phyloP scores from a whole-genome alignment of 192 early-diverging fungal species.

The Podila minutissima region DNA sequence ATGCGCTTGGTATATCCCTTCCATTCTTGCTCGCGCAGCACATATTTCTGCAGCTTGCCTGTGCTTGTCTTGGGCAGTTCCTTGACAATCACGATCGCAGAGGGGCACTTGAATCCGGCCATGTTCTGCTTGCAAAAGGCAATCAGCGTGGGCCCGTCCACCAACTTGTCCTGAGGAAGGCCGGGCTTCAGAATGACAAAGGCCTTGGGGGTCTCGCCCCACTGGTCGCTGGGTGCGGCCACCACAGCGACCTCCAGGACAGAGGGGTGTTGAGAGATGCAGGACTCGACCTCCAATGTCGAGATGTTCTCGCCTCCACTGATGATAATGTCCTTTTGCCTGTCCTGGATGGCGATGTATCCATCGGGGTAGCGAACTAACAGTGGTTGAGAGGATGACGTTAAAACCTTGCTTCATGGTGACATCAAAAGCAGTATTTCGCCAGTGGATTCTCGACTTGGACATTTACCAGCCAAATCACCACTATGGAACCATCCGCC shows the following conservation, averaged over 20 bases:
- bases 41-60: conserved; percentile 65
- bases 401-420: neutral
- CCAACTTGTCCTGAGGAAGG: conserved; percentile 14
- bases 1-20: conserved; percentile 46
- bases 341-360: conserved; percentile 65
- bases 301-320: conserved; percentile 71
- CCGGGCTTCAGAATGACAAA: conserved; percentile 62
- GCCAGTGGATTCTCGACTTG: neutral
- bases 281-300: conserved; percentile 65
- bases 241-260: conserved; percentile 69
- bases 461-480: conserved; percentile 57
- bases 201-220: conserved; percentile 70
- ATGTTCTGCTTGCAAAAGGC: conserved; percentile 51
- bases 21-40: conserved; percentile 62
- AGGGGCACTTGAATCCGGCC: conserved; percentile 67
- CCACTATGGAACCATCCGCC: conserved; percentile 68
- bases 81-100: conserved; percentile 49
- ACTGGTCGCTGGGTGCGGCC: conserved; percentile 60
- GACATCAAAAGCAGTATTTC: no score
- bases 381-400: neutral
- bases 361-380: conserved; percentile 67
- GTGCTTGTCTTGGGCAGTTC: conserved; percentile 64
- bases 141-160: conserved; percentile 37
- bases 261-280: conserved; percentile 54
- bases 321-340: conserved; percentile 72